These are phyloP conservation scores for Pharnaceum exiguum DNA, from an alignment of 148 eudicot genomes.

Conservation along the genomic window DNA sequence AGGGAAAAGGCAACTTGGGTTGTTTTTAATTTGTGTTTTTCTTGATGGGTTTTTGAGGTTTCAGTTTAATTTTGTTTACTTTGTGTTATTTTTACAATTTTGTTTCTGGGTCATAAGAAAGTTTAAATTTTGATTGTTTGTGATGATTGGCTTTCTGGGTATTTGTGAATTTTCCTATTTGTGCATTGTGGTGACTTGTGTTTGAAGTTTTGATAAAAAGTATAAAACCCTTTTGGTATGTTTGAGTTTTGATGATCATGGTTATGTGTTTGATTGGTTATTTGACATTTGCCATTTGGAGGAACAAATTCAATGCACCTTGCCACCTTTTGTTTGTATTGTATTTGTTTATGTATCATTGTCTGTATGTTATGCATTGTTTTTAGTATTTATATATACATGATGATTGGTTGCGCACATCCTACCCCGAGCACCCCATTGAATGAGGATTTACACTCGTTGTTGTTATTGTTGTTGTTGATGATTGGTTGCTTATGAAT, in stretches of 20 bases:
- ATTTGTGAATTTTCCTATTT: background rate
- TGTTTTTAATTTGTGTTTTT: background rate
- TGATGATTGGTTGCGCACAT: background rate
- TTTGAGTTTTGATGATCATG: background rate
- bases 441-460: background rate
- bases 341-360: background rate
- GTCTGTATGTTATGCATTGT: background rate
- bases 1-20: background rate
- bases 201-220: conserved; percentile 7
- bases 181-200: background rate
- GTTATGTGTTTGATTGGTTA: conserved; percentile 3
- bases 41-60: conserved; percentile 18
- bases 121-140: no score
- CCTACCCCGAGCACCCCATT: background rate
- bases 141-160: no score
- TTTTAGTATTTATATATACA: background rate
- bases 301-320: no score
- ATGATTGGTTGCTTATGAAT: conserved; percentile 11
- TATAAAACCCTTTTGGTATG: background rate
- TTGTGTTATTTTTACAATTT: background rate
- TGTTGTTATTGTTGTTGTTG: conserved; percentile 4
- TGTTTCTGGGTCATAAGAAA: conserved; percentile 18
- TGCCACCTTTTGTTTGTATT: background rate
- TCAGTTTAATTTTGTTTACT: no score
- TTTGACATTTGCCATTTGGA: no score